Conservation (phyloP, 73 alveolate species). For the Durusdinium trenchii region DNA sequence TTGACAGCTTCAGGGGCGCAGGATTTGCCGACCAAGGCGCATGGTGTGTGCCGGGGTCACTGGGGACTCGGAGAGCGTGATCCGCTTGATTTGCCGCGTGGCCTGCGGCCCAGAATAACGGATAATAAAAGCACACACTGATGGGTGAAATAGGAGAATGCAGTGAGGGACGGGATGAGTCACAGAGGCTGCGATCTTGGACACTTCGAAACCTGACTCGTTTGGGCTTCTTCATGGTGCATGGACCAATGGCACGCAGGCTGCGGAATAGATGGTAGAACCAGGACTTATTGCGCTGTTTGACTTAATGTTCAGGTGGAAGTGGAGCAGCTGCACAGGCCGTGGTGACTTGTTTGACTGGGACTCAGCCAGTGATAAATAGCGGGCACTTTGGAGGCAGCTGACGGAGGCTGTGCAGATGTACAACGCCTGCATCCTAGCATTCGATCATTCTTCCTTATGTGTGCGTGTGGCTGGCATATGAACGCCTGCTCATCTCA, state of each 20-base stretch:
- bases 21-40: slow-evolving; percentile 36
- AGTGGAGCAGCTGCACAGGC: slow-evolving; percentile 87
- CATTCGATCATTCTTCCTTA: too few relatives aligned
- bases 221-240: slow-evolving; percentile 86
- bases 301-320: slow-evolving; percentile 27
- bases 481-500: too few relatives aligned
- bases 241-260: slow-evolving; percentile 94
- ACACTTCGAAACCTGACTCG: slow-evolving; percentile 58
- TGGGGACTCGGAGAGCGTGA: slow-evolving; percentile 74
- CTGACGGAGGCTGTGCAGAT: slow-evolving; percentile 80
- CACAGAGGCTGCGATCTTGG: slow-evolving; percentile 72
- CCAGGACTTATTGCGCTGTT: neutral
- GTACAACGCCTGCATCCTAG: slow-evolving; percentile 28
- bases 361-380: neutral
- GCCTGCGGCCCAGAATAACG: neutral
- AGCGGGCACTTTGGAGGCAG: slow-evolving; percentile 1
- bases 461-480: too few relatives aligned
- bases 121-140: too few relatives aligned
- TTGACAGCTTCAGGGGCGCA: too few relatives aligned
- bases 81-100: slow-evolving; percentile 54
- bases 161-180: too few relatives aligned
- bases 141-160: too few relatives aligned
- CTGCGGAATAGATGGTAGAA: neutral
- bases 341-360: neutral
- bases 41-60: slow-evolving; percentile 87